Base-by-base conservation (phyloP, 2,329 filamentous ascomycete genomes). In the Meredithiella fracta region DNA sequence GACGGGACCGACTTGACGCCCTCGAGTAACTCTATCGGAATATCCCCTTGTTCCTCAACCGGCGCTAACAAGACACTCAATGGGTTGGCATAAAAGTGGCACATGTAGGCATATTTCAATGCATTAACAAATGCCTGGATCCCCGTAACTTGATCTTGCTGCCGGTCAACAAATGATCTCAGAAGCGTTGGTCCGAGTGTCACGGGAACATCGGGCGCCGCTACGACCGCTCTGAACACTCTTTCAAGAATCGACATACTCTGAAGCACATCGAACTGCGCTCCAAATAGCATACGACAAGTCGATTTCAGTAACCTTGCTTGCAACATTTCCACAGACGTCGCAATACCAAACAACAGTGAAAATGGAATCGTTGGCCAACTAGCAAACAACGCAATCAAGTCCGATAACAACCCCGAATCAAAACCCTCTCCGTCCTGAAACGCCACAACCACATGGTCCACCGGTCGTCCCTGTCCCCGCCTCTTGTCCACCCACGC, bases 361-460 rank as follows among this genome's bases (percentile, higher is more conserved):
- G 85, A 78, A 60, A 92, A 89, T 0, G 83, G 83, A 50, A 92
- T 85, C 61, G 85, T 78, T 7, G 79, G 75, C 85, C 86, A 92
- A 3, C 72, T 73, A 57, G 68, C 70, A 59, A 91, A 74, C 3
- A 90, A 73, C 38, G 75, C 72, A 49, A 91, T 75, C 37, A 88
- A 64, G 58, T 91, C 85, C 1, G 80, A 81, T 11, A 94, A 69
- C n/a, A 92, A 67, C 29, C 71, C 70, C 50, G 79, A 79, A 62
- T 90, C 86, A 64, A 92, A 90, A 0, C 83, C 86, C 67, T 92
- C 87, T 60, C 85, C 88, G 63, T 92, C 86, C 65, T 89, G 83
- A 58, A 92, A 80, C 0, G 83, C 80, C 51, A 94, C 72, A 53
- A 87, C 75, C 8, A 91, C 76, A 61, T 80, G 79, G 42, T 75